These are phyloP conservation scores for Spathaspora gorwiae DNA, from an alignment of 805 yeast species.

Conservation along the genomic window DNA sequence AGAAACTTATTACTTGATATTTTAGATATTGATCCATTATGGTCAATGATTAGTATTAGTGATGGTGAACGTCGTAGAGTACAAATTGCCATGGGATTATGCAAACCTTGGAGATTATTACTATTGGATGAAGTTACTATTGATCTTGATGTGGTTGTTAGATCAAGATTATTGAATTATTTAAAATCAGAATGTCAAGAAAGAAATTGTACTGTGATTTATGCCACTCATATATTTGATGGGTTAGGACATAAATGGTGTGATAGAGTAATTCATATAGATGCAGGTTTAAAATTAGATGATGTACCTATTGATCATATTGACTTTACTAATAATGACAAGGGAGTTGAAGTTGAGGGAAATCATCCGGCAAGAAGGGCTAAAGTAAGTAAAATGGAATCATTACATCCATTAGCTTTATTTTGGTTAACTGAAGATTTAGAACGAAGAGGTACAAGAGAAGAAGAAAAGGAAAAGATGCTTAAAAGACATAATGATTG, in stretches of 20 bases:
- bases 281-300: conserved; percentile 52
- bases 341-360: conserved; percentile 12
- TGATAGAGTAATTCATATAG: conserved; percentile 72
- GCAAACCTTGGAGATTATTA: conserved; percentile 84
- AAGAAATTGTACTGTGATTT: conserved; percentile 73
- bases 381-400: conserved; percentile 40
- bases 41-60: conserved; percentile 90
- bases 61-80: conserved; percentile 96
- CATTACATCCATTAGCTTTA: conserved; percentile 70
- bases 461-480: conserved; percentile 36
- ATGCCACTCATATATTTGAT: conserved; percentile 95
- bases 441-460: conserved; percentile 50
- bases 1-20: conserved; percentile 71
- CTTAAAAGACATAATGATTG: conserved; percentile 51
- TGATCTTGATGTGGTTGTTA: conserved; percentile 88
- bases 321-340: conserved; percentile 13
- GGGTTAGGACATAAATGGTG: conserved; percentile 87
- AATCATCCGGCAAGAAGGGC: conserved; percentile 20
- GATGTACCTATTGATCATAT: conserved; percentile 28
- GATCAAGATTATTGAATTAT: conserved; percentile 68
- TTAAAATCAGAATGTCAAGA: conserved; percentile 66
- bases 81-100: conserved; percentile 87
- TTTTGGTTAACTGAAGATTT: conserved; percentile 59
- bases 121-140: conserved; percentile 96
- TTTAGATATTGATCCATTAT: conserved; percentile 77